Evolutionary conservation across 306 rosid genomes (phyloP).

Genomic region (Carpinus viminea): DNA sequence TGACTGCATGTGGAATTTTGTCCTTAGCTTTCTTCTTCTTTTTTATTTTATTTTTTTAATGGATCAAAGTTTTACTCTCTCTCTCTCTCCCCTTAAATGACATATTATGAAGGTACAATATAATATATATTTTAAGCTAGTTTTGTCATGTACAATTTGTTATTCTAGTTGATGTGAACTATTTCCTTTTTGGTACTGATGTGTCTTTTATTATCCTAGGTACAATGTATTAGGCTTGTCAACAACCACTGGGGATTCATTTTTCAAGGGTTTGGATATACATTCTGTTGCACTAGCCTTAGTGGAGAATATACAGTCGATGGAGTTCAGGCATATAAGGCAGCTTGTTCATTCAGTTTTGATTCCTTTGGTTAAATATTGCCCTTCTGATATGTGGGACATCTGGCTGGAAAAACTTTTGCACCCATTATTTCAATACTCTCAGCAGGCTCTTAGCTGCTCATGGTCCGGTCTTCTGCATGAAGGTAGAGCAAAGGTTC

Average conservation of each 20-base stretch:
- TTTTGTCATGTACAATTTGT: conserved; percentile 7
- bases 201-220: conserved; percentile 40
- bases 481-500: conserved; percentile 91
- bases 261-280: conserved; percentile 72
- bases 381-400: conserved; percentile 88
- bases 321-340: conserved; percentile 95
- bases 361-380: conserved; percentile 77
- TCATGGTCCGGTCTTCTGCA: conserved; percentile 88
- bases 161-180: conserved; percentile 11
- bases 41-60: too few species aligned
- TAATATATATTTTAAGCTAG: conserved; percentile 1
- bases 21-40: not conserved
- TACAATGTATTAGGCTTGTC: conserved; percentile 93
- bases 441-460: conserved; percentile 67
- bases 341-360: conserved; percentile 84
- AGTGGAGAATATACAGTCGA: conserved; percentile 87
- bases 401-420: conserved; percentile 86
- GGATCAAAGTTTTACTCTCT: not conserved
- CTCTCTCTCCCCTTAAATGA: not conserved
- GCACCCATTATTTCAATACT: conserved; percentile 70
- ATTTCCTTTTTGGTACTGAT: conserved; percentile 26
- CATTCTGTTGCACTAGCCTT: conserved; percentile 70
- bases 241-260: conserved; percentile 74
- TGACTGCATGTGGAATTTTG: not conserved
- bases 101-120: not conserved